Evolutionary conservation across 139 green algal genomes (phyloP), one percentile per base, ranked within the genome.

Genomic region (Eudorina sp.): DNA sequence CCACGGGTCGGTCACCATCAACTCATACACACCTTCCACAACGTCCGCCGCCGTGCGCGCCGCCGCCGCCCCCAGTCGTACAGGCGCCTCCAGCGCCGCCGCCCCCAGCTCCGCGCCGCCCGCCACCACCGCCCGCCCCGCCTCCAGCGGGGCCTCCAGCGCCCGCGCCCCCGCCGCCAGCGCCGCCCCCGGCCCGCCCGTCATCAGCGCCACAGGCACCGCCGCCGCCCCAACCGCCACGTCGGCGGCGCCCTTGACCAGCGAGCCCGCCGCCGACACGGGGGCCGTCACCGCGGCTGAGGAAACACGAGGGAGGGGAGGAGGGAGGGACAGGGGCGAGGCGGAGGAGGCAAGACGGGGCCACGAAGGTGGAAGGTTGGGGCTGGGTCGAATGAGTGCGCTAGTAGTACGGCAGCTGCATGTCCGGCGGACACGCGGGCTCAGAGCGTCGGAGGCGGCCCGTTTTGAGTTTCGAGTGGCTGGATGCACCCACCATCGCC

Each of bases 91-190:
- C 45, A 18, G 27, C n/a, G 45, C 64, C 64, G 81, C 64, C n/a
- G 81, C 81, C 3, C 81, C 81, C 81, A 87, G 60, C 81, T 31
- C 81, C 43, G 45, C 64, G 4, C 62, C 81, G 45, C 81, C 81
- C 45, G 29, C 14, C 62, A 87, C 81, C 64, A 38, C 6, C 62
- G 81, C 81, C 31, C 31, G 8, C 2, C 81, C 81, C 34, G 45
- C 43, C 81, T 87, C 81, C 45, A 87, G 81, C 19, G 81, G 81
- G 11, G 43, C 81, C 81, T 87, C 81, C 81, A 87, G 62, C n/a
- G 64, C 81, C 7, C 64, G n/a, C 5, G 81, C 60, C 2, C 81
- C 81, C 62, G 80, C 80, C 60, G 80, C 80, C 80, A 86, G 1
- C 43, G 80, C 80, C 62, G 81, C 81, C 31, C 62, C 81, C 64